Evolutionary conservation across 2,329 filamentous ascomycete genomes (phyloP).

Genomic region (Scedosporium dehoogii): DNA sequence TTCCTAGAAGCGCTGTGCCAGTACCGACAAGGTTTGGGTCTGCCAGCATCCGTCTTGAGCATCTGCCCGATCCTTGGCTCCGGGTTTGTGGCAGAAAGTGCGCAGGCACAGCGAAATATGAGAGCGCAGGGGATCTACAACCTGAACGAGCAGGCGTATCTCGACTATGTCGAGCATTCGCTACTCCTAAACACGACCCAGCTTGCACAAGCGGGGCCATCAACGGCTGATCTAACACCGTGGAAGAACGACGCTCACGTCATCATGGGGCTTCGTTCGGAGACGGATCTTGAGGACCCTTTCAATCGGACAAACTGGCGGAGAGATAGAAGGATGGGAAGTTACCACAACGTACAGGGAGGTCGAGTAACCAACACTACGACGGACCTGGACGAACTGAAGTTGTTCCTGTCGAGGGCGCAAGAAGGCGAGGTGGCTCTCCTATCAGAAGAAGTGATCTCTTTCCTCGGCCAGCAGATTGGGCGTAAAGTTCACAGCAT

Average conservation of each 20-base stretch:
- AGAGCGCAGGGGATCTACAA: neutral
- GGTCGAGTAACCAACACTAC: neutral
- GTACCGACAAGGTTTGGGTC: constrained; percentile 22
- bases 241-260: constrained; percentile 1
- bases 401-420: neutral
- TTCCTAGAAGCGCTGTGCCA: constrained; percentile 39
- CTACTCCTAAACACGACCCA: neutral
- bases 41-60: constrained; percentile 38
- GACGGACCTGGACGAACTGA: neutral
- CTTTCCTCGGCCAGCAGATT: neutral
- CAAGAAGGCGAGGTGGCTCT: neutral
- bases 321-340: constrained; percentile 2
- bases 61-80: constrained; percentile 18
- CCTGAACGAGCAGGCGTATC: neutral
- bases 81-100: neutral
- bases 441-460: neutral
- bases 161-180: constrained; percentile 1
- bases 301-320: constrained; percentile 2
- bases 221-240: neutral
- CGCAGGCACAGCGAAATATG: neutral
- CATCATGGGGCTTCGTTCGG: constrained; percentile 2
- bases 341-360: neutral
- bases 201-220: neutral
- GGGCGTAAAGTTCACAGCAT: neutral
- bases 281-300: neutral